These are phyloP conservation scores for Beauveria pseudobassiana DNA, from an alignment of 2,329 filamentous ascomycete species.

Conservation along the genomic window DNA sequence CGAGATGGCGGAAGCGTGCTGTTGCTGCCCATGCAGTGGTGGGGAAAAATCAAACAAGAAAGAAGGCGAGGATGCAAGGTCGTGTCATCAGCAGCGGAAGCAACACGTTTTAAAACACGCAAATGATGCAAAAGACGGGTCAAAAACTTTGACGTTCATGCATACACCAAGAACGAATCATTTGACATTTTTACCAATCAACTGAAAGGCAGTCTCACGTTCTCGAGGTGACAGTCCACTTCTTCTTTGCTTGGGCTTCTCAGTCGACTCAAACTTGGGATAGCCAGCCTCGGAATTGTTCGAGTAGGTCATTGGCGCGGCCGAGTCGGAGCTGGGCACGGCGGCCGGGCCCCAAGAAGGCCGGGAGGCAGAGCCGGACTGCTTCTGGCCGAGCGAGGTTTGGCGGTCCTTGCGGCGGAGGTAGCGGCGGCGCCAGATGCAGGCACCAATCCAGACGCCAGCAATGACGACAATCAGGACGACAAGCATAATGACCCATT, in stretches of 20 bases:
- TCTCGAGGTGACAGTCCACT: conserved; percentile 37
- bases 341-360: conserved; percentile 30
- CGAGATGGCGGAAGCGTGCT: neutral
- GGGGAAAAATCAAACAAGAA: neutral
- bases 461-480: conserved; percentile 63
- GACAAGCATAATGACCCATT: conserved; percentile 78
- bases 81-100: neutral
- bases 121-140: neutral
- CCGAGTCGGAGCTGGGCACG: conserved; percentile 10
- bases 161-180: no score
- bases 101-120: neutral
- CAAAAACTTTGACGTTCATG: neutral
- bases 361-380: conserved; percentile 28
- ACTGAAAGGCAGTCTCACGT: conserved; percentile 24
- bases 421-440: conserved; percentile 67
- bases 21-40: neutral
- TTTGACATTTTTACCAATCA: no score
- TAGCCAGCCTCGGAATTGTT: conserved; percentile 18
- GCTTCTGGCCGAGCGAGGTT: conserved; percentile 27
- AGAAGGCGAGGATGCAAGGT: neutral
- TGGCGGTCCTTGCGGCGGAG: conserved; percentile 59
- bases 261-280: conserved; percentile 20
- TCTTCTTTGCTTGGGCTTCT: conserved; percentile 37
- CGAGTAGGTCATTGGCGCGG: neutral
- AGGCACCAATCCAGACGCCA: conserved; percentile 58